Evolutionary conservation across 495 filamentous ascomycete genomes (phyloP).

Genomic region (Neohortaea acidophila): DNA sequence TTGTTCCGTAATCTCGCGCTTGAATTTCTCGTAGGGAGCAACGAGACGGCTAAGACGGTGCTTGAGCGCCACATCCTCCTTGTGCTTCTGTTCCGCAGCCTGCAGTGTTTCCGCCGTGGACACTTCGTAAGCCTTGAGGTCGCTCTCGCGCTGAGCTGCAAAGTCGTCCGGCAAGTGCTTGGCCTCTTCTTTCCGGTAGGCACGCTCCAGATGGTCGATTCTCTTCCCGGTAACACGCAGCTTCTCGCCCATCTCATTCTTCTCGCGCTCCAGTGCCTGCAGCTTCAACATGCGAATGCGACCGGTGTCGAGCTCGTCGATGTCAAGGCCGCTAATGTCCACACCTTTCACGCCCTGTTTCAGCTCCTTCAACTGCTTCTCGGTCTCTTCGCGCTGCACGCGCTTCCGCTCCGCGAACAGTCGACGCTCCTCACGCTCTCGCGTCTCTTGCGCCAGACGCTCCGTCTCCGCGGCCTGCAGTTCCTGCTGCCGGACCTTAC

Average conservation of each 20-base stretch:
- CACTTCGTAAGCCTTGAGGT: slow-evolving; percentile 65
- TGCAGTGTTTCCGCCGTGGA: slow-evolving; percentile 59
- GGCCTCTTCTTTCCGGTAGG: slow-evolving; percentile 82
- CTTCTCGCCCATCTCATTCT: slow-evolving; percentile 81
- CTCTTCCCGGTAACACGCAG: slow-evolving; percentile 84
- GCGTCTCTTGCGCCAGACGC: slow-evolving; percentile 78
- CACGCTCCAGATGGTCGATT: slow-evolving; percentile 94
- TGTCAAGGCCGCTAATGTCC: slow-evolving; percentile 59
- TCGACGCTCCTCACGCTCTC: slow-evolving; percentile 75
- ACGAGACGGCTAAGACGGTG: slow-evolving; percentile 74
- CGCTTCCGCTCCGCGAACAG: slow-evolving; percentile 79
- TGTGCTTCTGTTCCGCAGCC: slow-evolving; percentile 73
- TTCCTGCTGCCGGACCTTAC: slow-evolving; percentile 68
- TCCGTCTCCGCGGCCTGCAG: slow-evolving; percentile 73
- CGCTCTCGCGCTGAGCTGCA: slow-evolving; percentile 63
- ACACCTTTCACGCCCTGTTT: slow-evolving; percentile 65
- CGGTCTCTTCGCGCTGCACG: slow-evolving; percentile 82
- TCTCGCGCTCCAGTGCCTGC: slow-evolving; percentile 89
- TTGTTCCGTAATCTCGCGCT: slow-evolving; percentile 60
- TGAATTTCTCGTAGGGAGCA: slow-evolving; percentile 64
- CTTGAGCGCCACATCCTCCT: slow-evolving; percentile 81
- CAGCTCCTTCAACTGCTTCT: slow-evolving; percentile 89
- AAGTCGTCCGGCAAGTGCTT: slow-evolving; percentile 85
- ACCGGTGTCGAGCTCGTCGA: slow-evolving; percentile 74
- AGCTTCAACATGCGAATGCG: slow-evolving; percentile 87